A percentile compares a stretch with the other conserved stretches of the same genome.
These are phyloP conservation scores for Elaeagnus macrophylla DNA, from an alignment of 306 rosid species.

Conservation along the genomic window DNA sequence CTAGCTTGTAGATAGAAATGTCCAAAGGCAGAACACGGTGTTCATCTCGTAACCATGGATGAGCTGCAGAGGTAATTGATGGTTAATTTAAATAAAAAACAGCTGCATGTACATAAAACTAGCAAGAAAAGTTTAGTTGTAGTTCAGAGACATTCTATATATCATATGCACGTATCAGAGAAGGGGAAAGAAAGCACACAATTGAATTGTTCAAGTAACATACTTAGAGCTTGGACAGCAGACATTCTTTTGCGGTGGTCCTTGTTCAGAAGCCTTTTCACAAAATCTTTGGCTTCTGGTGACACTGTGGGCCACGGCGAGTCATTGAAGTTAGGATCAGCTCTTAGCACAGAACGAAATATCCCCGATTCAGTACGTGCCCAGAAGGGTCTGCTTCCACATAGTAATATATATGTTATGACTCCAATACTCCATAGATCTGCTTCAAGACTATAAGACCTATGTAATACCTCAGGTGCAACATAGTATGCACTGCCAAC, in stretches of 20 bases:
- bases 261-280: conserved; percentile 84
- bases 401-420: conserved; percentile 77
- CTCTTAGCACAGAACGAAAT: conserved; percentile 87
- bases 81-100: neutral
- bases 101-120: conserved; percentile 2
- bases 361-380: conserved; percentile 98
- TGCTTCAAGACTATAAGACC: conserved; percentile 84
- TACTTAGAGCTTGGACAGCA: conserved; percentile 89
- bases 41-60: conserved; percentile 88
- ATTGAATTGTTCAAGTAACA: conserved; percentile 13
- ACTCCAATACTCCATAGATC: conserved; percentile 98
- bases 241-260: conserved; percentile 95
- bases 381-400: conserved; percentile 97
- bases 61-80: conserved; percentile 48
- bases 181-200: neutral
- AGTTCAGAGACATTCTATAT: neutral
- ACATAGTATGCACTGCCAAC: conserved; percentile 98
- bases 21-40: conserved; percentile 58
- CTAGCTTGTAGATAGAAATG: conserved; percentile 67
- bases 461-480: conserved; percentile 94
- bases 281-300: conserved; percentile 87
- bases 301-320: conserved; percentile 90
- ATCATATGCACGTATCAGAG: neutral
- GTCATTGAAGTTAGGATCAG: conserved; percentile 87
- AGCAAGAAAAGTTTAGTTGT: conserved; percentile 14